A percentile compares a stretch with the other conserved stretches of the same genome.
Conservation (phyloP, 192 early-diverging fungal genomes). For the Coemansia sp. region DNA sequence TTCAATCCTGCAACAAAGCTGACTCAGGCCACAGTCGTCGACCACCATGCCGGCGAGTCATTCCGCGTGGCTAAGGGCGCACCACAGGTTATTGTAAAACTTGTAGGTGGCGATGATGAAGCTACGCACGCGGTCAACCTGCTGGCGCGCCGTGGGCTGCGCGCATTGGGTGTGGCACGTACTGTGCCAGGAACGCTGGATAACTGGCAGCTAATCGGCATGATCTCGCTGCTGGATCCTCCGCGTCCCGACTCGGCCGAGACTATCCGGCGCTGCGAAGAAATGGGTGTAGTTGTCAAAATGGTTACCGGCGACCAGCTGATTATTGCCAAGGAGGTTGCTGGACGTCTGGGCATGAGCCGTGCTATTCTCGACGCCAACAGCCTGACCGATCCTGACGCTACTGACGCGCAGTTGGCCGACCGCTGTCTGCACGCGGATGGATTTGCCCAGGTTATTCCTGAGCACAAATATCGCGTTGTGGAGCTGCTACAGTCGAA, state of each 20-base stretch:
- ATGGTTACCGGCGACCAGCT: conserved; percentile 97
- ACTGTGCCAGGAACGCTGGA: conserved; percentile 66
- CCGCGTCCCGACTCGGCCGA: conserved; percentile 85
- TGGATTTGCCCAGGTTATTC: conserved; percentile 97
- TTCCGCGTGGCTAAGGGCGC: conserved; percentile 95
- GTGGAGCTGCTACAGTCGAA: conserved; percentile 91
- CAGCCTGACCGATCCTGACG: conserved; percentile 76
- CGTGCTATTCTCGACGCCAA: conserved; percentile 87
- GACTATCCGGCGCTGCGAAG: conserved; percentile 81
- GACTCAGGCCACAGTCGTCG: conserved; percentile 83
- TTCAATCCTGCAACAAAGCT: conserved; percentile 94
- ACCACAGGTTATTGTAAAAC: conserved; percentile 86
- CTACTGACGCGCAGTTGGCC: conserved; percentile 78
- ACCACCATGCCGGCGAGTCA: conserved; percentile 66
- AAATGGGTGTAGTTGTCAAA: conserved; percentile 90
- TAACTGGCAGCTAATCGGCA: conserved; percentile 79
- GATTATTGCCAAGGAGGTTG: conserved; percentile 93
- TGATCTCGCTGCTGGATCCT: conserved; percentile 90
- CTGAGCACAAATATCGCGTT: conserved; percentile 98
- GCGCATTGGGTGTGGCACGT: conserved; percentile 90
- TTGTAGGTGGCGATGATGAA: conserved; percentile 79
- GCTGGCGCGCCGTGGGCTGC: conserved; percentile 84
- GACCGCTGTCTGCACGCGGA: conserved; percentile 84
- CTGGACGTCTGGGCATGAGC: conserved; percentile 86
- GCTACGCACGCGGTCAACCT: conserved; percentile 79